A percentile compares a stretch with the other conserved stretches of the same genome.
These are phyloP conservation scores for Sparassis latifolia DNA, from an alignment of 1,284 basidiomycete genomes.

Conservation along the genomic window DNA sequence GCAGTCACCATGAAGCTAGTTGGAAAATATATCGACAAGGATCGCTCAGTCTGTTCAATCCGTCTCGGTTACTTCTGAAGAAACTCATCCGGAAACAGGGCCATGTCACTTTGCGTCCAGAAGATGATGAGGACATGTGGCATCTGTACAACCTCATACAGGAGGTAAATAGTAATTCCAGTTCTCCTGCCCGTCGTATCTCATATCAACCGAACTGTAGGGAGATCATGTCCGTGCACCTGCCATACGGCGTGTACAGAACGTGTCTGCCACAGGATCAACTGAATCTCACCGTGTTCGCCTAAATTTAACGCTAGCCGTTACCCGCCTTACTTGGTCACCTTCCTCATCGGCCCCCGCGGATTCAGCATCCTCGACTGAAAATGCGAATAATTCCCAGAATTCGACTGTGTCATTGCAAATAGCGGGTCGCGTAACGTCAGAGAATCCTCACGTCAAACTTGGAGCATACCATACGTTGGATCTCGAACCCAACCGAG, in stretches of 20 bases:
- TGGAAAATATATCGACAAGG: constrained; percentile 72
- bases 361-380: constrained; percentile 36
- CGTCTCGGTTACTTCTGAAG: not conserved
- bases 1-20: constrained; percentile 62
- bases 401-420: constrained; percentile 66
- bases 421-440: constrained; percentile 84
- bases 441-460: constrained; percentile 89
- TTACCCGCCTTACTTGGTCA: constrained; percentile 66
- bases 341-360: constrained; percentile 48
- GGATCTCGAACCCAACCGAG: constrained; percentile 89
- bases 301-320: constrained; percentile 80
- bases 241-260: constrained; percentile 79
- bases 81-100: constrained; percentile 45
- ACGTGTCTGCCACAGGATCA: constrained; percentile 87
- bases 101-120: constrained; percentile 83
- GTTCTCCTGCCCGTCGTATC: not conserved
- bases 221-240: constrained; percentile 88
- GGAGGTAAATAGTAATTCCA: constrained; percentile 35
- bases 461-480: constrained; percentile 95
- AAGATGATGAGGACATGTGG: constrained; percentile 99
- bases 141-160: constrained; percentile 98
- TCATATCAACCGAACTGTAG: constrained; percentile 21
- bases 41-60: constrained; percentile 54
- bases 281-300: constrained; percentile 87
- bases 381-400: constrained; percentile 27